Base-by-base conservation (phyloP, 176 grass and related monocot genomes). In the Raddia guianensis region DNA sequence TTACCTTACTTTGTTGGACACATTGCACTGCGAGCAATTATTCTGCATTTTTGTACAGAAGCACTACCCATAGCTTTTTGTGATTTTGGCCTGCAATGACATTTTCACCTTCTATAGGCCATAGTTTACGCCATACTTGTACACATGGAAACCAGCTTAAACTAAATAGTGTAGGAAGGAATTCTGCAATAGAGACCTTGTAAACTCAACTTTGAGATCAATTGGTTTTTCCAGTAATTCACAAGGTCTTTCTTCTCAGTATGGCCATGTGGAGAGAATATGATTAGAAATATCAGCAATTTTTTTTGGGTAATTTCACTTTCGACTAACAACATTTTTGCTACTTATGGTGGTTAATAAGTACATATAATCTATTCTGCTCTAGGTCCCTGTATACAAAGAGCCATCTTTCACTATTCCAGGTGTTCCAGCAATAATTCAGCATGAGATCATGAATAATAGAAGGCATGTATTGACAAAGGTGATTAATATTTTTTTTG, bases 381-480 rank as follows among this genome's bases (percentile, higher is more conserved):
- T 73, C 69, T 73, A 95, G 92, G 86, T 93, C 35, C 88, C 92
- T 93, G 90, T 95, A 76, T 91, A 90, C 76, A 94, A 95, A 83
- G 92, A 98, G 44, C 88, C 92, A 76, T 91, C 90, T 75, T 79
- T 88, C 44, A 83, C 83, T 53, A 89, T 95, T 82, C 84, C 90
- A 69, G 96, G 96, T 78, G 85, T 84, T 70, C 86, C 92, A 51
- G 89, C 85, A 82, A 99, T 95, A 81, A 78, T 93, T 83, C 86
- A 93, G 62, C 90, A 99, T 84, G 96, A 95, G 77, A 99, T 99
- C 75, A 89, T 99, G 87, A 99, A 99, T 81, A 93, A 99, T 21
- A 90, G 90, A 65, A 95, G 96, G 77, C 89, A 95, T 93, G 96
- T 95, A 63, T 80, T 95, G 77, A 99, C 96, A 50, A 93, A 99